Base-by-base conservation (phyloP, 2,329 filamentous ascomycete genomes). In the Stachybotrys chartarum region DNA sequence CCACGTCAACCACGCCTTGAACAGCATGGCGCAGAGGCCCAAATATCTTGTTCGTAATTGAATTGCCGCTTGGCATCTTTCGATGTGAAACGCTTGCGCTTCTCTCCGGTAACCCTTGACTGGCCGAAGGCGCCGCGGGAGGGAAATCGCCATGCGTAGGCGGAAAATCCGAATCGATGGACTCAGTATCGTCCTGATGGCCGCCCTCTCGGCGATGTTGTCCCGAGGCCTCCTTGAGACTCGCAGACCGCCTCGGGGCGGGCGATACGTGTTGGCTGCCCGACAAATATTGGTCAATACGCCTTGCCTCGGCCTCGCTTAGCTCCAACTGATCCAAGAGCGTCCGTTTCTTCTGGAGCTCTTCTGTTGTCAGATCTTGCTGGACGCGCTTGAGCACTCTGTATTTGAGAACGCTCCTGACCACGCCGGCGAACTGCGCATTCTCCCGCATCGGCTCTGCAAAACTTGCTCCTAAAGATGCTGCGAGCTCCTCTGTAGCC, bases 381-480 rank as follows among this genome's bases (percentile, higher is more conserved):
- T 99, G 94, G 54, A 99, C 90, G 50, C 94, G 83, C 76, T 99
- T 99, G 59, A 97, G 76, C 3, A 97, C 87, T 16, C 94, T 81
- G 69, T 97, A 99, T 60, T 90, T 84, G 54, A 99, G 76, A 39
- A 99, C 93, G 61, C 79, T 89, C 47, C 92, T 85, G 4, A 99
- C 94, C 1, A 99, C 91, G 11, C 94, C 90, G 0, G 94, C 94
- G 69, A 99, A 99, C 67, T 99, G 94, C 12, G 94, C 92, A 65
- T 91, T 96, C 73, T 99, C 94, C 55, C 95, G 84, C 91, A 99
- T 97, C 0, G 94, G 94, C 67, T 99, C 95, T 0, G 95, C 91
- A 67, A 99, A 99, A 61, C 85, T 94, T 39, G 93, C 92, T 18
- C 92, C 92, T n/a, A 99, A 76, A 0, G 88, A 88, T 2, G 85